phyloP scores from a whole-genome alignment of 768 basidiomycete species.

The Suillus ampliporus region DNA sequence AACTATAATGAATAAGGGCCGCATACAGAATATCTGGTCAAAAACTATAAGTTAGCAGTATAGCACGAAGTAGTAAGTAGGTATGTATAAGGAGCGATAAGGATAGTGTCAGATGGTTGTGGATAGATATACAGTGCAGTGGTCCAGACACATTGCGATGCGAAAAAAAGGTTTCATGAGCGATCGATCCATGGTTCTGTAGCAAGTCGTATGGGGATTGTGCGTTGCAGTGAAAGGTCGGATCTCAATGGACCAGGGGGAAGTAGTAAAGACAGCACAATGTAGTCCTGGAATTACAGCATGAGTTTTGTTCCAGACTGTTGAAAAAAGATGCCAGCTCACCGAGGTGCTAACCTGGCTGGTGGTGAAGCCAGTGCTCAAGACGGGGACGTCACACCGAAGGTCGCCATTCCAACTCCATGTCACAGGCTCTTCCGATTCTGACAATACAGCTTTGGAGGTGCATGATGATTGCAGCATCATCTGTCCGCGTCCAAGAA shows the following conservation, averaged over 20 bases:
- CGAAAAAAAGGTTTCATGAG: constrained; percentile 19
- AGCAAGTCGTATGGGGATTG: constrained; percentile 64
- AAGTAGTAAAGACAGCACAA: constrained; percentile 53
- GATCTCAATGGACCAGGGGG: constrained; percentile 40
- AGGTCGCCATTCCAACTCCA: constrained; percentile 71
- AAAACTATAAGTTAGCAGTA: background rate
- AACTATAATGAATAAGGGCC: background rate
- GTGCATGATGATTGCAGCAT: constrained; percentile 45
- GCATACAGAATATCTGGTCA: background rate
- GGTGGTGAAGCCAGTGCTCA: constrained; percentile 55
- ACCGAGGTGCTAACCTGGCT: constrained; percentile 58
- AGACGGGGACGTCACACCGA: constrained; percentile 42
- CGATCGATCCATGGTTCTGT: constrained; percentile 57
- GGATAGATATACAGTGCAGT: constrained; percentile 2
- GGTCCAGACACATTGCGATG: background rate
- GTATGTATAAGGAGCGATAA: constrained; percentile 9
- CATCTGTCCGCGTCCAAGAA: constrained; percentile 56
- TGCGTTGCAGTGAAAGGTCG: constrained; percentile 46
- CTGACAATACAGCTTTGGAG: constrained; percentile 27
- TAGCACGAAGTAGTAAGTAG: background rate
- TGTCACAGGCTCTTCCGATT: constrained; percentile 37
- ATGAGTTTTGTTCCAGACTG: background rate
- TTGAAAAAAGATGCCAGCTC: constrained; percentile 15
- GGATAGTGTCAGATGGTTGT: background rate
- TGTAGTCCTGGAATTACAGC: constrained; percentile 55